Conservation (phyloP, 768 basidiomycete genomes). For the Mycena belliarum region DNA sequence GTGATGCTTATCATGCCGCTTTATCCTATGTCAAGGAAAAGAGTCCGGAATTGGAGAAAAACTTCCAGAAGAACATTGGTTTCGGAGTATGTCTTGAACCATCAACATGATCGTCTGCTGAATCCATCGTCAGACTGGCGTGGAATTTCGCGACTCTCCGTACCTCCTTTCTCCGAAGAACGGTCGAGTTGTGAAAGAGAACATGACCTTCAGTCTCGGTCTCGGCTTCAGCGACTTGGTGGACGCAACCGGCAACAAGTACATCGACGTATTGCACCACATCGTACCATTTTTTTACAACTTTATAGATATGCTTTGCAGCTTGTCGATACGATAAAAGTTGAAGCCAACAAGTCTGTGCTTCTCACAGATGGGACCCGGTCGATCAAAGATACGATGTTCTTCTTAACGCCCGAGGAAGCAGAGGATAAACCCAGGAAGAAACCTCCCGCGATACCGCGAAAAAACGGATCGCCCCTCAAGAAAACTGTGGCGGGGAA, state of each 20-base stretch:
- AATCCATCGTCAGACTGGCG: constrained; percentile 67
- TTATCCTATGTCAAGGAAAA: constrained; percentile 70
- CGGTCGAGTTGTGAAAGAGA: constrained; percentile 61
- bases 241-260: constrained; percentile 81
- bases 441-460: constrained; percentile 46
- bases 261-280: constrained; percentile 28
- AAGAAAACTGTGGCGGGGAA: constrained; percentile 84
- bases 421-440: constrained; percentile 60
- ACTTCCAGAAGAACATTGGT: constrained; percentile 88
- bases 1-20: constrained; percentile 83
- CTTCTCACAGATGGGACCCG: constrained; percentile 86
- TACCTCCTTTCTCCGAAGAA: constrained; percentile 87
- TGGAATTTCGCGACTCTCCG: constrained; percentile 90
- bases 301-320: constrained; percentile 77
- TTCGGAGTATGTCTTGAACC: constrained; percentile 61
- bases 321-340: constrained; percentile 84
- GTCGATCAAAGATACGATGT: constrained; percentile 82
- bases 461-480: constrained; percentile 65
- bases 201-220: constrained; percentile 85
- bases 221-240: constrained; percentile 84
- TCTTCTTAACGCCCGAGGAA: constrained; percentile 71
- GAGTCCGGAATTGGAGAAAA: constrained; percentile 77
- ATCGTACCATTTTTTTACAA: constrained; percentile 3
- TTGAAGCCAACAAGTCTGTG: constrained; percentile 63
- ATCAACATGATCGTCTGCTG: not conserved